Base-by-base conservation (phyloP, 805 yeast genomes). In the Candida khao-thaluensis region DNA sequence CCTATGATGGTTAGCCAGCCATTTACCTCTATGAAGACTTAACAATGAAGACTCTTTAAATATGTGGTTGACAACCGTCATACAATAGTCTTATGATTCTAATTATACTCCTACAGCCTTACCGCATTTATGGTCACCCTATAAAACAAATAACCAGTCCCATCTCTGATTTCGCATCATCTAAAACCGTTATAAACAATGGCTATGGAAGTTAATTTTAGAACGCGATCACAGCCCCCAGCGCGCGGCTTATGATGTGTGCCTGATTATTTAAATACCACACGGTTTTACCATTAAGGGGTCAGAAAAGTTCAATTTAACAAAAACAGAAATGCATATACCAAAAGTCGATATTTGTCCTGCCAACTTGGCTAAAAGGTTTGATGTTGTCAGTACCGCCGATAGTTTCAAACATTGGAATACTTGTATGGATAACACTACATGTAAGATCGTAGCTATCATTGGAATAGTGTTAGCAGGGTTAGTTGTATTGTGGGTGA, bases 401-500 rank as follows among this genome's bases (percentile, higher is more conserved):
- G 79, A 81, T 12, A 53, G 84, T 5, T 82, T 82, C 66, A 76
- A 69, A 52, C 48, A 57, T 38, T 85, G 95, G 93, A 78, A 81
- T 53, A 76, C 85, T 2, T 86, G 95, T 61, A 85, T 84, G 91
- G 82, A 73, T 53, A 82, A 84, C 58, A 79, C 64, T 31, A 69
- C 80, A 33, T 86, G 95, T 60, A 86, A 85, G 54, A 76, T 85
- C 41, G 76, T 82, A 15, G 90, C 85, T 3, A 85, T 85, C 30
- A 85, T 84, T 10, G 82, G 85, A 2, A 81, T 85, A 3, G 76
- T 67, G 0, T 52, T 86, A 9, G 91, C 81, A 0, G 67, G 56
- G 0, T 48, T 85, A 2, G 42, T 83, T 0, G 62, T 57, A 0
- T 36, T 83, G 5, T 81, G 89, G 84, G 42, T 83, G 3, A 14